A percentile compares a stretch with the other conserved stretches of the same genome.
Conservation (phyloP, 2,329 filamentous ascomycete species). For the Penicillium sp. region DNA sequence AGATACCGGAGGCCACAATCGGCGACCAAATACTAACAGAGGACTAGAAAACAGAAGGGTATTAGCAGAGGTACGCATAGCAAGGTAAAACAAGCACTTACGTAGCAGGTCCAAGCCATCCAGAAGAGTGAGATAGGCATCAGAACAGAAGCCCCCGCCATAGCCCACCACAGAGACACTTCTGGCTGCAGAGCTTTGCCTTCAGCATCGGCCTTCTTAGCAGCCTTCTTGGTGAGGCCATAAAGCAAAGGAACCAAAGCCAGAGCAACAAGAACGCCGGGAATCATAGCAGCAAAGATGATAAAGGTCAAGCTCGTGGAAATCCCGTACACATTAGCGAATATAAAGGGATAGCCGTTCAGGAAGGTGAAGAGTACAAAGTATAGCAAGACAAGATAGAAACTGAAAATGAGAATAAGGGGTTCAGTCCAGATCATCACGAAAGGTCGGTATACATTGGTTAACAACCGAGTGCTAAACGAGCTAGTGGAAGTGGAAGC, state of each 20-base stretch:
- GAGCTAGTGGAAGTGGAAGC: conserved; percentile 5
- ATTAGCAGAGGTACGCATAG: background rate
- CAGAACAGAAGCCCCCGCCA: background rate
- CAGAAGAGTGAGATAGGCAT: conserved; percentile 3
- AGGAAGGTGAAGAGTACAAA: conserved; percentile 36
- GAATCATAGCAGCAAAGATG: conserved; percentile 49
- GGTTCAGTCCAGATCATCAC: conserved; percentile 31
- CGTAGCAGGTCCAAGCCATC: conserved; percentile 21
- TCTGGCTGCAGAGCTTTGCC: conserved; percentile 4
- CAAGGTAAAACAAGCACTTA: background rate
- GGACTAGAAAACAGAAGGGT: background rate
- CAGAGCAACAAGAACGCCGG: conserved; percentile 4
- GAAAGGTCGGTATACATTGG: conserved; percentile 47
- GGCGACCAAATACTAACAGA: conserved; percentile 53
- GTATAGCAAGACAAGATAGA: conserved; percentile 34
- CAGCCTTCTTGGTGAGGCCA: background rate
- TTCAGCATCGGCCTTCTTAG: background rate
- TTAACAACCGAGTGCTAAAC: conserved; percentile 25
- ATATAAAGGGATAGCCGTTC: conserved; percentile 53
- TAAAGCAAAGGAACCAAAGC: conserved; percentile 1
- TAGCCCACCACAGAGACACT: conserved; percentile 5
- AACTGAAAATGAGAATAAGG: conserved; percentile 27
- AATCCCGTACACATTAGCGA: conserved; percentile 51
- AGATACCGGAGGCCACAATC: conserved; percentile 51
- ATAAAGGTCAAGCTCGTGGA: conserved; percentile 46